A percentile compares a stretch with the other conserved stretches of the same genome.
Conservation (phyloP, 306 rosid species). For the Canavalia ensiformis region DNA sequence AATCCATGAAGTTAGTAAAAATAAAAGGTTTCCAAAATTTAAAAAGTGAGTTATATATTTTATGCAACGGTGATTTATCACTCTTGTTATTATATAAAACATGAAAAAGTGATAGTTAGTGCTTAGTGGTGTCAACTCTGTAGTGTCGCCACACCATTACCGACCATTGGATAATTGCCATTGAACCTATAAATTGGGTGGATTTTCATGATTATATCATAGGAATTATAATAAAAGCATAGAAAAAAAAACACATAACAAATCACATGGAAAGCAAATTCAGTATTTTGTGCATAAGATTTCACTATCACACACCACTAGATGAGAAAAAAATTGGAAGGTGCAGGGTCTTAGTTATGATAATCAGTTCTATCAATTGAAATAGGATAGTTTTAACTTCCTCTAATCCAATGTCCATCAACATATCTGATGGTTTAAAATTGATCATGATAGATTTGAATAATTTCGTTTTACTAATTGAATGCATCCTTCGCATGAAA, state of each 20-base stretch:
- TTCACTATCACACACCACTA: constrained; percentile 47
- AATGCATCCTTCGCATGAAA: constrained; percentile 8
- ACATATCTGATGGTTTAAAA: background rate
- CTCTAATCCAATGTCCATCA: constrained; percentile 28
- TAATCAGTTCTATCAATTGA: constrained; percentile 35
- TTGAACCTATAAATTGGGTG: constrained; percentile 17
- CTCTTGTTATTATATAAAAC: background rate
- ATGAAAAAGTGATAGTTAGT: background rate
- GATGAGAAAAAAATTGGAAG: constrained; percentile 2
- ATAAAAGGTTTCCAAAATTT: too few species aligned
- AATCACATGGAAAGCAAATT: constrained; percentile 17
- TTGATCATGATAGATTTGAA: constrained; percentile 34
- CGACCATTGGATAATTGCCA: constrained; percentile 29
- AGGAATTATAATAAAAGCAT: background rate
- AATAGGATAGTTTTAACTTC: constrained; percentile 44
- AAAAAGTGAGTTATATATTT: background rate
- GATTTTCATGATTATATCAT: constrained; percentile 27
- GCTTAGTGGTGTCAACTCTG: constrained; percentile 42
- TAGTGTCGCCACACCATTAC: constrained; percentile 15
- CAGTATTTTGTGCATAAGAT: constrained; percentile 32
- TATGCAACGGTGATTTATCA: background rate
- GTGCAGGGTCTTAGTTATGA: constrained; percentile 41
- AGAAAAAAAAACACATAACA: background rate
- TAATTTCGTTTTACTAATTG: constrained; percentile 38
- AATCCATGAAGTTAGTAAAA: too few species aligned